Evolutionary conservation across 495 filamentous ascomycete species (phyloP), one percentile per base, ranked within the genome.

Genomic region (Rostrohypoxylon terebratum): DNA sequence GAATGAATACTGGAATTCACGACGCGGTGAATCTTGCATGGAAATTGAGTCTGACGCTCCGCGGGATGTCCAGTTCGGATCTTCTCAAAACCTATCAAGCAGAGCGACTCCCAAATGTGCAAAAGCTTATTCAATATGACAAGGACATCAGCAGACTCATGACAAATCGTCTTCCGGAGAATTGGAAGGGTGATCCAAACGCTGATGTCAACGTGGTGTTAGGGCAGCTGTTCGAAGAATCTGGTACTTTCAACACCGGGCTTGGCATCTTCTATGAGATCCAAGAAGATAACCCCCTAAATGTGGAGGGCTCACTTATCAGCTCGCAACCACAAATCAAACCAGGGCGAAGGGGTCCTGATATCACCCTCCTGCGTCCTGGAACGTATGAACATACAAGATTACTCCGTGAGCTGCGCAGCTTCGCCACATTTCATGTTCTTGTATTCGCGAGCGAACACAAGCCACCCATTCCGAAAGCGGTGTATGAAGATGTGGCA

Each of bases 1-100:
- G 89, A 2, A 85, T 90, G 82, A 91, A 91, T 69, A 85, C 85
- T 0, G 87, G 89, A 0, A 86, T 90, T 25, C 83, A 86, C 42
- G 88, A 90, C 58, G 81, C 87, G 0, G 79, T 88, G 38, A 89
- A 90, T 58, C 80, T 90, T 0, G 85, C 83, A 8, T 91, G 89
- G 89, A 87, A 87, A 68, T 75, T 87, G 20, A 79, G 75, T 1
- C 59, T 76, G 7, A 81, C 79, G 4, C 63, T 87, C 0, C 59
- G 69, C 5, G 66, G 67, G 7, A 23, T 72, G n/a, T 69, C 71
- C 0, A n/a, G 4, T 0, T 65, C 74, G 5, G 59, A 25, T 4
- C 53, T 84, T 9, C 66, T 85, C 0, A 50, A 78, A n/a, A 84
- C 77, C 3, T 85, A 83, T 57, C 50, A 82, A 59, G 63, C 65